These are phyloP conservation scores for Aspergillus sp. DNA, from an alignment of 2,329 filamentous ascomycete genomes.

Conservation along the genomic window DNA sequence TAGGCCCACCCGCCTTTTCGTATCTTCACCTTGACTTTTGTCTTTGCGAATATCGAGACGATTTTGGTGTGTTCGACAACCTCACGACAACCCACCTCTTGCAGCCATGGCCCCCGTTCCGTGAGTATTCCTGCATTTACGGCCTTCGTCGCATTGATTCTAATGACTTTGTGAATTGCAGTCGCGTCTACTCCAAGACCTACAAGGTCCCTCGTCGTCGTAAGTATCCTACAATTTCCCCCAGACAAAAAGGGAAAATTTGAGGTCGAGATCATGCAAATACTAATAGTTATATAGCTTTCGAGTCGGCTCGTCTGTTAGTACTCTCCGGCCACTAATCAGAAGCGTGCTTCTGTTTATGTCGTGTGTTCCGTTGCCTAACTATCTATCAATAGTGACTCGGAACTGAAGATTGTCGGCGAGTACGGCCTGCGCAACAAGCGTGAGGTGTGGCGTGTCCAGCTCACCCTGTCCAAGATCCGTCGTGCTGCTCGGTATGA, in stretches of 20 bases:
- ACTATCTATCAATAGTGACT: slow-evolving; percentile 76
- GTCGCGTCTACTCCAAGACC: slow-evolving; percentile 92
- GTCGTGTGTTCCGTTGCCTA: slow-evolving; percentile 66
- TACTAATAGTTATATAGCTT: slow-evolving; percentile 50
- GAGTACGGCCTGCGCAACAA: slow-evolving; percentile 99
- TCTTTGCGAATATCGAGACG: slow-evolving; percentile 16
- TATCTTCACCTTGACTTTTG: slow-evolving; percentile 12
- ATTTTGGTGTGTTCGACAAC: slow-evolving; percentile 25
- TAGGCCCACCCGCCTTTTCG: slow-evolving; percentile 13
- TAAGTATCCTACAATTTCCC: slow-evolving; percentile 32
- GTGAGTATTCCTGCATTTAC: slow-evolving; percentile 26
- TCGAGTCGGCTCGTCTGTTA: slow-evolving; percentile 99
- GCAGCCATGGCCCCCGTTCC: slow-evolving; percentile 37
- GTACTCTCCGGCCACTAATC: slow-evolving; percentile 91
- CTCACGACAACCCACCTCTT: slow-evolving; percentile 31
- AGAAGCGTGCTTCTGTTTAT: slow-evolving; percentile 94
- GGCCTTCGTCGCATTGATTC: slow-evolving; percentile 27
- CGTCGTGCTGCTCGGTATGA: slow-evolving; percentile 99
- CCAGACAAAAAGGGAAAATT: background rate
- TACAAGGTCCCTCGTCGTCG: slow-evolving; percentile 94
- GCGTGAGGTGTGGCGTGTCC: slow-evolving; percentile 99
- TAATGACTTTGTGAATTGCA: slow-evolving; percentile 21
- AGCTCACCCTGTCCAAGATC: slow-evolving; percentile 99
- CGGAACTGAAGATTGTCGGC: slow-evolving; percentile 98
- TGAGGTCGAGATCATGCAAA: slow-evolving; percentile 7